Conservation (phyloP, 116 monocot species). For the Zostera marina region DNA sequence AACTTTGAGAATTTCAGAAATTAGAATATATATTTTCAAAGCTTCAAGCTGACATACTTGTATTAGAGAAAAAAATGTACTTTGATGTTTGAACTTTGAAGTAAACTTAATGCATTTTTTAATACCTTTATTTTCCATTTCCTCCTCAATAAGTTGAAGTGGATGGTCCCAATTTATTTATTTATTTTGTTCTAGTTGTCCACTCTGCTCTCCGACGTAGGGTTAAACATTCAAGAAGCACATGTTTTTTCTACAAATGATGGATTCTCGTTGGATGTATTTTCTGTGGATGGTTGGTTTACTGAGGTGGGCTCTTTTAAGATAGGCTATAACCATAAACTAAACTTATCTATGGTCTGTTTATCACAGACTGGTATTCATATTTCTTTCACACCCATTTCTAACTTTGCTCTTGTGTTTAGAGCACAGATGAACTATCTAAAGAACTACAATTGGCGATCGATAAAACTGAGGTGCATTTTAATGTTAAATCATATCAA, state of each 20-base stretch:
- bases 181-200: slow-evolving; percentile 47
- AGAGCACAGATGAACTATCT: background rate
- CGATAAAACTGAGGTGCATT: slow-evolving; percentile 1
- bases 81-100: too few relatives aligned
- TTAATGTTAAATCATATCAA: background rate
- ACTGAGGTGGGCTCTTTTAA: slow-evolving; percentile 35
- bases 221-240: slow-evolving; percentile 93
- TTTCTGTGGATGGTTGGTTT: slow-evolving; percentile 93
- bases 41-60: too few relatives aligned
- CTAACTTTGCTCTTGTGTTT: background rate
- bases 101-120: too few relatives aligned
- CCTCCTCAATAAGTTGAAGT: background rate
- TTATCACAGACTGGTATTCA: background rate
- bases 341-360: background rate
- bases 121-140: background rate
- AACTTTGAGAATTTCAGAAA: too few relatives aligned
- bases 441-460: slow-evolving; percentile 3
- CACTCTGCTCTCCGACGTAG: slow-evolving; percentile 77
- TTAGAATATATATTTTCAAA: too few relatives aligned
- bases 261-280: slow-evolving; percentile 92
- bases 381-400: background rate
- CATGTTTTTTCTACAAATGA: slow-evolving; percentile 96
- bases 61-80: too few relatives aligned
- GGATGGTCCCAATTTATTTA: background rate
- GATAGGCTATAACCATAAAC: background rate